phyloP scores from a whole-genome alignment of 2,329 filamentous ascomycete genomes.

The Colletotrichum sp. region DNA sequence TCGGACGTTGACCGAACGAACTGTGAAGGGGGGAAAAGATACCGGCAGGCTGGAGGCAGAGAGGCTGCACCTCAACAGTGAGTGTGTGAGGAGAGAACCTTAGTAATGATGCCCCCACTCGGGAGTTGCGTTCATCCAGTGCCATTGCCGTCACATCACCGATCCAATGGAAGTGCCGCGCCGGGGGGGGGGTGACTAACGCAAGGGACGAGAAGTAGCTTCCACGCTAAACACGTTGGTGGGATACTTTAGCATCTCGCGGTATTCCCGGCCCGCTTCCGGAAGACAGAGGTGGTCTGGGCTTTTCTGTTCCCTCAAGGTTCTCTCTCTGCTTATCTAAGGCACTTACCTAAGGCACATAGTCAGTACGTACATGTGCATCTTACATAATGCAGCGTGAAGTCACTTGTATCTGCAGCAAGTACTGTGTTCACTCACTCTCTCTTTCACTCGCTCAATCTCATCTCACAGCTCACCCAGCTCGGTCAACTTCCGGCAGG shows the following conservation, averaged over 20 bases:
- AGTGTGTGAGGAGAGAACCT: background rate
- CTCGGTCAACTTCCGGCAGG: conserved; percentile 21
- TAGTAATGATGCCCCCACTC: conserved; percentile 11
- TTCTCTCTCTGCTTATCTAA: background rate
- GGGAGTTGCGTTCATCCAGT: conserved; percentile 18
- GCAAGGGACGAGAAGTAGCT: background rate
- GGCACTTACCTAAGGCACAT: background rate
- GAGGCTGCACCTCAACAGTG: too few species aligned
- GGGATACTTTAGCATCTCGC: background rate
- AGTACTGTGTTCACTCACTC: background rate
- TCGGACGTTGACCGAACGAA: conserved; percentile 19
- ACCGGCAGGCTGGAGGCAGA: background rate
- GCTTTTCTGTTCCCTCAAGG: background rate
- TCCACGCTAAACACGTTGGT: background rate
- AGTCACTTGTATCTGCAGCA: background rate
- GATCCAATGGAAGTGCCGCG: background rate
- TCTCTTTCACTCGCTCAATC: background rate
- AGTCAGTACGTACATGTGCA: rapidly evolving
- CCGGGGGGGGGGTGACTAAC: background rate
- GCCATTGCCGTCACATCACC: background rate
- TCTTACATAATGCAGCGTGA: background rate
- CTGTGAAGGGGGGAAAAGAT: background rate
- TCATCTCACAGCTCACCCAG: background rate
- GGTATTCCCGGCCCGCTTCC: background rate
- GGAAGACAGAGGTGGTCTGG: background rate